These are phyloP conservation scores for Massarina eburnea DNA, from an alignment of 2,329 filamentous ascomycete genomes.

Conservation along the genomic window DNA sequence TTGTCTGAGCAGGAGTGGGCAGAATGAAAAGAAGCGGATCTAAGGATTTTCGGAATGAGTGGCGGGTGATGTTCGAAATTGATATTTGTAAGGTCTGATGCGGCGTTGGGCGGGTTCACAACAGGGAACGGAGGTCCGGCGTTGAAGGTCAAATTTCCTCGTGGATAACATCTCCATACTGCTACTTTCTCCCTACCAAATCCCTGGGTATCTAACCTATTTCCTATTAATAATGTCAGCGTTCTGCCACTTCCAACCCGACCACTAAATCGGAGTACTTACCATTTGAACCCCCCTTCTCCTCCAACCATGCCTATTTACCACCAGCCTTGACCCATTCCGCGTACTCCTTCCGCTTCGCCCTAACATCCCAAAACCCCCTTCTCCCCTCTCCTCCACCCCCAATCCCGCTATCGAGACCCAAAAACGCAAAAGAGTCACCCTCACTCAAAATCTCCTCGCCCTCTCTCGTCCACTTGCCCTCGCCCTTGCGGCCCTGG, in stretches of 20 bases:
- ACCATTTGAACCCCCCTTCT: background rate
- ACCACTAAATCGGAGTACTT: background rate
- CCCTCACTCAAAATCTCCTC: conserved; percentile 66
- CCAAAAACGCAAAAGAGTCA: conserved; percentile 75
- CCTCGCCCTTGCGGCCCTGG: conserved; percentile 65
- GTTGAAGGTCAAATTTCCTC: background rate
- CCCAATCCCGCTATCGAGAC: conserved; percentile 54
- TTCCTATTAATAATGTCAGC: too few relatives aligned
- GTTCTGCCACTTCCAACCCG: too few relatives aligned
- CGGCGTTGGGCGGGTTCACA: too few relatives aligned
- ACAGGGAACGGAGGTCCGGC: background rate
- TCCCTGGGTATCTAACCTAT: too few relatives aligned
- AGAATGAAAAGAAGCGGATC: background rate
- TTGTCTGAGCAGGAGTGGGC: background rate
- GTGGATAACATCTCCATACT: too few relatives aligned
- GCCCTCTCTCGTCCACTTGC: conserved; percentile 61
- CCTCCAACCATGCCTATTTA: background rate
- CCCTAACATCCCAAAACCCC: conserved; percentile 86
- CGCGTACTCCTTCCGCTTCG: conserved; percentile 81
- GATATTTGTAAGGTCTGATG: too few relatives aligned
- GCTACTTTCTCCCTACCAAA: too few relatives aligned
- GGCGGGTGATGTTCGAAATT: too few relatives aligned
- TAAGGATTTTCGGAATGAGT: background rate
- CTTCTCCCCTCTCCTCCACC: conserved; percentile 69
- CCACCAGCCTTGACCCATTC: conserved; percentile 59